Percentiles rank a stretch among this genome's conserved stretches.
These are phyloP conservation scores for Amylostereum areolatum DNA, from an alignment of 1,284 basidiomycete species.

Conservation along the genomic window DNA sequence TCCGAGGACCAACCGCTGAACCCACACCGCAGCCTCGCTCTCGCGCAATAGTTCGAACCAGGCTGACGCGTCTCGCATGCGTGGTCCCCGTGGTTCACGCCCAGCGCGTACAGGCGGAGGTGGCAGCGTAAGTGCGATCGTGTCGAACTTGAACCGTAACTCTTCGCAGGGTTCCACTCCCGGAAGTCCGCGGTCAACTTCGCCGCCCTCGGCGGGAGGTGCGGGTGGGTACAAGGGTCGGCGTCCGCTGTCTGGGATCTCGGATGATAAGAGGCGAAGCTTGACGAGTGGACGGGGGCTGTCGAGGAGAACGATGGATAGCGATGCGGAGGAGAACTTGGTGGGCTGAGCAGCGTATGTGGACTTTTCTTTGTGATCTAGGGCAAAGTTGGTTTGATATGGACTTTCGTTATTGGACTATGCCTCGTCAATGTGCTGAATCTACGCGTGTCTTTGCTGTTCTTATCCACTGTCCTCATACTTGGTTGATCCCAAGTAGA, in stretches of 20 bases:
- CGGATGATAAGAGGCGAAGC: conserved; percentile 28
- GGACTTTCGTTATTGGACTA: background rate
- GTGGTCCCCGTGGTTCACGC: conserved; percentile 47
- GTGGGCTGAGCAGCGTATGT: conserved; percentile 21
- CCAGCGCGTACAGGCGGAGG: conserved; percentile 35
- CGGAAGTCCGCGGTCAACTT: conserved; percentile 15
- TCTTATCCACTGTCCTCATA: too few relatives aligned
- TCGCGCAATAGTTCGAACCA: conserved; percentile 35
- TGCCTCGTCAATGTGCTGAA: too few relatives aligned
- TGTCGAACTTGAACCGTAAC: conserved; percentile 49
- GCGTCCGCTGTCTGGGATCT: conserved; percentile 16
- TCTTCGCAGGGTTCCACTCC: conserved; percentile 33
- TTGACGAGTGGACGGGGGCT: conserved; percentile 44
- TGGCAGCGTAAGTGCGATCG: conserved; percentile 45
- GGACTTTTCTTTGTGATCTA: conserved; percentile 1
- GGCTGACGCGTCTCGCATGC: conserved; percentile 34
- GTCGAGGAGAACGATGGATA: conserved; percentile 71
- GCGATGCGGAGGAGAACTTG: conserved; percentile 73
- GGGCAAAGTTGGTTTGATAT: conserved; percentile 1
- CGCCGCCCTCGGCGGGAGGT: conserved; percentile 23
- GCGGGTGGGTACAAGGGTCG: conserved; percentile 13
- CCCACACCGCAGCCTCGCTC: conserved; percentile 24
- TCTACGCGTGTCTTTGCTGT: too few relatives aligned
- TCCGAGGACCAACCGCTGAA: conserved; percentile 30
- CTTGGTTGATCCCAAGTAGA: too few relatives aligned